phyloP scores from a whole-genome alignment of 2,329 filamentous ascomycete genomes.

The Fusarium devonianum region DNA sequence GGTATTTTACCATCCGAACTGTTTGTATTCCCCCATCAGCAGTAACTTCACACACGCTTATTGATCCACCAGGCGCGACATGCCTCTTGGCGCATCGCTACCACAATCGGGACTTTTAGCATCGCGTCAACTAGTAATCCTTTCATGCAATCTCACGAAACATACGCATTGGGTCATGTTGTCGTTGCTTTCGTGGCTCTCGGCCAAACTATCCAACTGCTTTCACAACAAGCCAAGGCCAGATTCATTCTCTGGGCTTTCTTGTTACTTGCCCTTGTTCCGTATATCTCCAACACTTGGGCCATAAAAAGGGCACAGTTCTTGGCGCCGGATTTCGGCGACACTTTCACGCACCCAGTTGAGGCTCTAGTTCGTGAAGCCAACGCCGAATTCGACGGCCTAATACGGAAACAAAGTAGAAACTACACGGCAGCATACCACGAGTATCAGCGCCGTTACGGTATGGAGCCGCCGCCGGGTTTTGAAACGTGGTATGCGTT shows the following conservation, averaged over 20 bases:
- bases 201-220: slow-evolving; percentile 40
- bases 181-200: slow-evolving; percentile 44
- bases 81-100: slow-evolving; percentile 44
- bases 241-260: slow-evolving; percentile 44
- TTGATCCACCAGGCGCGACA: slow-evolving; percentile 37
- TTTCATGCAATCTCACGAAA: slow-evolving; percentile 38
- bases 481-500: slow-evolving; percentile 57
- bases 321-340: slow-evolving; percentile 2
- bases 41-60: fast-evolving
- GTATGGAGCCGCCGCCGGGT: slow-evolving; percentile 52
- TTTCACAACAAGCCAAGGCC: slow-evolving; percentile 44
- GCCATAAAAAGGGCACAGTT: slow-evolving; percentile 34
- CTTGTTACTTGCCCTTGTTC: slow-evolving; percentile 41
- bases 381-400: slow-evolving; percentile 40
- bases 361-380: slow-evolving; percentile 44
- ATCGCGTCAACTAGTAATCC: slow-evolving; percentile 43
- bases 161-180: slow-evolving; percentile 39
- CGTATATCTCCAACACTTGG: slow-evolving; percentile 42
- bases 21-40: slow-evolving; percentile 31
- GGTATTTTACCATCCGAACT: slow-evolving; percentile 46
- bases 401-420: slow-evolving; percentile 49
- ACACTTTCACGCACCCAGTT: slow-evolving; percentile 45
- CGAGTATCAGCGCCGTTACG: slow-evolving; percentile 56
- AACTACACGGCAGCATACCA: slow-evolving; percentile 45
- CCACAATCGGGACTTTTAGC: slow-evolving; percentile 44